Evolutionary conservation across 805 yeast species (phyloP).

Genomic region (Suhomyces sp.): DNA sequence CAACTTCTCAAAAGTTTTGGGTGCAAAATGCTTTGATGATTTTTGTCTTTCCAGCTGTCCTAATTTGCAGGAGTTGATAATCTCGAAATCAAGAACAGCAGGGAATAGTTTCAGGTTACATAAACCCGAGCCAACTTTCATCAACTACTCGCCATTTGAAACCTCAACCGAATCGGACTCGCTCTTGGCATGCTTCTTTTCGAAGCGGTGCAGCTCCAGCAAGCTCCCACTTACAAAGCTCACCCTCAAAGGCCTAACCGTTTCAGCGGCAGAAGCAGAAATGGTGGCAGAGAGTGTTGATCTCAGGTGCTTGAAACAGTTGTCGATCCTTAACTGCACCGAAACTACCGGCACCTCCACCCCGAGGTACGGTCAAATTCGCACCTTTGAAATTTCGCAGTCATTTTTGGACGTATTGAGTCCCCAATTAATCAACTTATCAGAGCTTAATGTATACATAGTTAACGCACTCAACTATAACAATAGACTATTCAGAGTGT

Average conservation of each 20-base stretch:
- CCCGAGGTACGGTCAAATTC: background rate
- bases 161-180: background rate
- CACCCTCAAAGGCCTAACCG: background rate
- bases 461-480: constrained; percentile 1
- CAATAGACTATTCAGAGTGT: background rate
- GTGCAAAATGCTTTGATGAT: background rate
- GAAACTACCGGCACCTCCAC: background rate
- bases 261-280: constrained; percentile 1
- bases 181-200: background rate
- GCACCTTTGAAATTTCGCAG: background rate
- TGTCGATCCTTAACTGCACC: constrained; percentile 2
- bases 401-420: background rate
- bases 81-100: constrained; percentile 1
- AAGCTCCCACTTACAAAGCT: background rate
- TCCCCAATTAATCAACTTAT: background rate
- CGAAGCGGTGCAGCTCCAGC: background rate
- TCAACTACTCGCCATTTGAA: background rate
- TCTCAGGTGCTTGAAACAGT: background rate
- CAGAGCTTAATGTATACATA: background rate
- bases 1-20: constrained; percentile 2
- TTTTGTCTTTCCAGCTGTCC: background rate
- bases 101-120: constrained; percentile 1
- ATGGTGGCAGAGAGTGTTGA: background rate
- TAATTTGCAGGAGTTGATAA: constrained; percentile 2
- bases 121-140: background rate